These are phyloP conservation scores for Aspergillus quadricinctus DNA, from an alignment of 2,329 filamentous ascomycete species.

Conservation along the genomic window DNA sequence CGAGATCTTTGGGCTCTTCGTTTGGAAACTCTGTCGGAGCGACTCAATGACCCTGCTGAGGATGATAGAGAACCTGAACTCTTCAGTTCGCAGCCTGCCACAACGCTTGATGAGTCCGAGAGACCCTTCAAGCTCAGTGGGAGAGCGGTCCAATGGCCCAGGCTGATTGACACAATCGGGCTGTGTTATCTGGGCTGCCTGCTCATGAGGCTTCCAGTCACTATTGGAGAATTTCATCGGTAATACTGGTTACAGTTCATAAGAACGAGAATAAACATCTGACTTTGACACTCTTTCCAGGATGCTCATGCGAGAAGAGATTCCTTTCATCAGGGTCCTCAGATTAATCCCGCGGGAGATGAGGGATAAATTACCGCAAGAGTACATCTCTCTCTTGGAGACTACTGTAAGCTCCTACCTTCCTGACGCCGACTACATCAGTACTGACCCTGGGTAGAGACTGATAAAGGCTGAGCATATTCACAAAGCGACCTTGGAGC, in stretches of 20 bases:
- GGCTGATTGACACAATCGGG: constrained; percentile 67
- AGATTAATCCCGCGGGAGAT: constrained; percentile 42
- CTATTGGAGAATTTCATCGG: constrained; percentile 64
- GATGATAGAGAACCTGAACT: constrained; percentile 43
- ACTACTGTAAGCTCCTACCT: constrained; percentile 26
- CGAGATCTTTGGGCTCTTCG: constrained; percentile 82
- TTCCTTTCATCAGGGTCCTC: constrained; percentile 66
- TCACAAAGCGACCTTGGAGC: constrained; percentile 58
- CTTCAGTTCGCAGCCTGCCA: constrained; percentile 57
- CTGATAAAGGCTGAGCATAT: constrained; percentile 53
- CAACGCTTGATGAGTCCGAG: constrained; percentile 41
- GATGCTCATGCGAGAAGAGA: constrained; percentile 60
- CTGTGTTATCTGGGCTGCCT: constrained; percentile 76
- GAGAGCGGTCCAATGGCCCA: constrained; percentile 50
- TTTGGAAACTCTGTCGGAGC: constrained; percentile 53
- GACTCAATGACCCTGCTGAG: constrained; percentile 35
- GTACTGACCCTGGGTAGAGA: constrained; percentile 16
- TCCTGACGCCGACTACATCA: not conserved
- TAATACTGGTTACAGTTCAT: constrained; percentile 17
- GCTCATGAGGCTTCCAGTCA: constrained; percentile 71
- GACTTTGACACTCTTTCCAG: constrained; percentile 10
- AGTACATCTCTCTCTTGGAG: constrained; percentile 39
- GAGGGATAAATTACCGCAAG: constrained; percentile 40
- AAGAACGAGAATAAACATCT: not conserved
- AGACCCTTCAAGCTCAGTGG: constrained; percentile 30